A percentile compares a stretch with the other conserved stretches of the same genome.
Evolutionary conservation across 345 rosid species (phyloP).

Genomic region (Populus deltoides): DNA sequence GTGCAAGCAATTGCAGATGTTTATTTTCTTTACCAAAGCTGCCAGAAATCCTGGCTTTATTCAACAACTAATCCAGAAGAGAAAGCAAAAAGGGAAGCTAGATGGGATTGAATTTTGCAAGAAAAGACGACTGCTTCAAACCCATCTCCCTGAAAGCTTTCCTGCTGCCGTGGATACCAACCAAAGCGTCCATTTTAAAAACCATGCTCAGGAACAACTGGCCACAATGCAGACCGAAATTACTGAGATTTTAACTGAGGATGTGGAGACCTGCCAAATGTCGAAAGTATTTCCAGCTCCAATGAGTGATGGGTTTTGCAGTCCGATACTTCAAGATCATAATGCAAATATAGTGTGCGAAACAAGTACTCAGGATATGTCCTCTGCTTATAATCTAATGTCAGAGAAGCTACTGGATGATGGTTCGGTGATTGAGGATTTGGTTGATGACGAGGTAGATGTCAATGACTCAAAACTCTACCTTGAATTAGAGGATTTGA

Average conservation of each 20-base stretch:
- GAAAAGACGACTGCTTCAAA: slow-evolving; percentile 35
- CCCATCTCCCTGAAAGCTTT: slow-evolving; percentile 18
- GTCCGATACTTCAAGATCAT: slow-evolving; percentile 14
- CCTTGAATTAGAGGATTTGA: slow-evolving; percentile 40
- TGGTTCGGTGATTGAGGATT: neutral
- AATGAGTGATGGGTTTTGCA: slow-evolving; percentile 19
- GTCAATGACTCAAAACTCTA: slow-evolving; percentile 29
- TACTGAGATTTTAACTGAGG: slow-evolving; percentile 19
- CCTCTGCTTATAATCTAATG: slow-evolving; percentile 28
- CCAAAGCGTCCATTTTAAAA: slow-evolving; percentile 15
- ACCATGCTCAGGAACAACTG: slow-evolving; percentile 31
- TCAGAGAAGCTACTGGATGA: slow-evolving; percentile 27
- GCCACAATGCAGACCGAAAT: slow-evolving; percentile 36
- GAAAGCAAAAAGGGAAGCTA: slow-evolving; percentile 37
- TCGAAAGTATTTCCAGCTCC: slow-evolving; percentile 20
- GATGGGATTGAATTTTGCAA: slow-evolving; percentile 29
- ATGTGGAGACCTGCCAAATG: slow-evolving; percentile 1
- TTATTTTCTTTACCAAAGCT: slow-evolving; percentile 47
- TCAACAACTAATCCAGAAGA: slow-evolving; percentile 40
- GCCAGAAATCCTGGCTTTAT: slow-evolving; percentile 38
- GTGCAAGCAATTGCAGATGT: slow-evolving; percentile 47
- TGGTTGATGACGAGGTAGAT: slow-evolving; percentile 15
- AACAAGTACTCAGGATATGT: slow-evolving; percentile 3
- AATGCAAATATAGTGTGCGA: slow-evolving; percentile 14
- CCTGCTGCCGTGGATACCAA: slow-evolving; percentile 5